Base-by-base conservation (phyloP, 2,329 filamentous ascomycete species). In the Westerdykella sp. region DNA sequence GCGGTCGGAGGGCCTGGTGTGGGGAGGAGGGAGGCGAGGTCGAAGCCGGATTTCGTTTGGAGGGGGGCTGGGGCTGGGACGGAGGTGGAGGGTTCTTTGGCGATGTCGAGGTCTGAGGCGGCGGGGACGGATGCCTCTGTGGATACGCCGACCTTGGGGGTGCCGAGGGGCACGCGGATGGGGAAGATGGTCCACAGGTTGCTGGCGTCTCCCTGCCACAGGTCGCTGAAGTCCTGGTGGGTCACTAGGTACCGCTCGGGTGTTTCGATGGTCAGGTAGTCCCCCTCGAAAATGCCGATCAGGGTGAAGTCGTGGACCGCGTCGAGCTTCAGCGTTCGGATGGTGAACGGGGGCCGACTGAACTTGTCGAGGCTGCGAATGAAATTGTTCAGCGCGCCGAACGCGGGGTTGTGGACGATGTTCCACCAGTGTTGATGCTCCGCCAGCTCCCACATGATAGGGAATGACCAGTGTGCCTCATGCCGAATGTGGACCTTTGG, bases 401-500 rank as follows among this genome's bases (percentile, higher is more conserved):
- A 70, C 1, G 70, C 68, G 1, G 66, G 59, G 39, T 70, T 73
- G 0, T 59, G 54, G 0, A 53, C 59, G 32, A 75, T 62, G 0
- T 37, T 47, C 0, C 40, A 55, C 69, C 69, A 73, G 1, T 54
- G 47, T 28, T 59, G 62, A 5, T 49, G 41, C 15, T 55, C 53
- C 1, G 69, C 69, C 25, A 70, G 57, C 13, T 70, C 64, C 48
- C 69, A 72, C 1, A 75, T 49, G 4, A 65, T 64, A 3, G 69
- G 73, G 42, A 71, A 68, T 10, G 67, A 70, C 66, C 69, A 75
- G 42, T 73, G 74, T 2, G 74, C 73, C 54, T 77, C 75, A 44
- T 77, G 73, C 6, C 75, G 66, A n/a, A 77, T 69, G 25, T 72
- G 69, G 1, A 76, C 69, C 47, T 76, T 77, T 4, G 72, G 69